A percentile compares a stretch with the other conserved stretches of the same genome.
These are phyloP conservation scores for Moesziomyces aphidis DNA, from an alignment of 1,284 basidiomycete species.

Conservation along the genomic window DNA sequence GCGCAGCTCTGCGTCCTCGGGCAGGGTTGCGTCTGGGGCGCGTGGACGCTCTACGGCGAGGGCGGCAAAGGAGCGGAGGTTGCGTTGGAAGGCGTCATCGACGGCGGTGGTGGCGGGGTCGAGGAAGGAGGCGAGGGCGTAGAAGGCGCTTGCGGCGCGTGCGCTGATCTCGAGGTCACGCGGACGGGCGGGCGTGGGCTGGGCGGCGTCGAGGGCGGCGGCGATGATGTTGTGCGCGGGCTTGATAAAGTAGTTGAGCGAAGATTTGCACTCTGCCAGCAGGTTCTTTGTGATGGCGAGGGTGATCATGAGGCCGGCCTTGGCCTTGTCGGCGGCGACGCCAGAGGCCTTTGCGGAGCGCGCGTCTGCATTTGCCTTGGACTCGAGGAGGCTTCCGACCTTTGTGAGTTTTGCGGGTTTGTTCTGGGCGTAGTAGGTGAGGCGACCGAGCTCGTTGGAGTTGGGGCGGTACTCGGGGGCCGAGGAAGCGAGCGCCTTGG, in stretches of 20 bases:
- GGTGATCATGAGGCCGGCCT: constrained; percentile 86
- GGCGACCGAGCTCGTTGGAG: constrained; percentile 84
- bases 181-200: constrained; percentile 56
- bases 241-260: constrained; percentile 83
- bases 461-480: constrained; percentile 77
- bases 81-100: constrained; percentile 75
- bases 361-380: constrained; percentile 78
- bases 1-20: constrained; percentile 46
- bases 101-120: constrained; percentile 75
- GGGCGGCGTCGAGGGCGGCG: constrained; percentile 75
- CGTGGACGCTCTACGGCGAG: constrained; percentile 69
- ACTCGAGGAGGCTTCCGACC: constrained; percentile 84
- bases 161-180: constrained; percentile 85
- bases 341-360: constrained; percentile 77
- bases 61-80: constrained; percentile 77
- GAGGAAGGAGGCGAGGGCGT: constrained; percentile 91
- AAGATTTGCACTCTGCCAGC: constrained; percentile 87
- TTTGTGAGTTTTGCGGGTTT: constrained; percentile 89
- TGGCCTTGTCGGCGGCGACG: constrained; percentile 74
- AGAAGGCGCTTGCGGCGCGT: constrained; percentile 85
- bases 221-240: constrained; percentile 82
- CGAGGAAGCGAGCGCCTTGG: constrained; percentile 80
- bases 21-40: constrained; percentile 16
- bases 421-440: constrained; percentile 93
- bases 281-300: constrained; percentile 85